Conservation (phyloP, 2,329 filamentous ascomycete species). For the Diaporthe sp. region DNA sequence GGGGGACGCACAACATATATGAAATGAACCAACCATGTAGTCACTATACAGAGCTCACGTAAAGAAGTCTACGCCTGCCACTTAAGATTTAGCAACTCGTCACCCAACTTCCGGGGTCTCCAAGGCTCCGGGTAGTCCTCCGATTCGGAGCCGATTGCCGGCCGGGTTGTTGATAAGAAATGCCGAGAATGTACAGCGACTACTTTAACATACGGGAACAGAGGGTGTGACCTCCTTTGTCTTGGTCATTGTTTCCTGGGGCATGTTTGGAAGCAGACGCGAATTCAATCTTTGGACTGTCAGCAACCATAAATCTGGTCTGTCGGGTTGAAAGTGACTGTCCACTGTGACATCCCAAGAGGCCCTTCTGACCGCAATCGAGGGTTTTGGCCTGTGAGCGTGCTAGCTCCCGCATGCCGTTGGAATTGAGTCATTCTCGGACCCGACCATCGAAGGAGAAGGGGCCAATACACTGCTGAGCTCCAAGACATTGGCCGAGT, state of each 20-base stretch:
- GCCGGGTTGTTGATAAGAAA: constrained; percentile 19
- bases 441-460: background rate
- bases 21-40: background rate
- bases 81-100: background rate
- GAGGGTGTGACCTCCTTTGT: background rate
- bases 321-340: background rate
- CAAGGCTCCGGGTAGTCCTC: background rate
- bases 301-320: background rate
- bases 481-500: background rate
- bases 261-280: background rate
- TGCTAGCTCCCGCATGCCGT: background rate
- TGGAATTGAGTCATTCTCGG: background rate
- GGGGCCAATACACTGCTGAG: background rate
- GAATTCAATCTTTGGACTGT: background rate
- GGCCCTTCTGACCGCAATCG: background rate
- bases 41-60: constrained; percentile 5
- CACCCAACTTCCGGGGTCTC: background rate
- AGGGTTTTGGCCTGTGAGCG: background rate
- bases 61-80: background rate
- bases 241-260: background rate
- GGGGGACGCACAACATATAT: background rate
- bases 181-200: background rate
- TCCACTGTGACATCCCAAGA: background rate
- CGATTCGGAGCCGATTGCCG: constrained; percentile 26
- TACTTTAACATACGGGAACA: background rate